A percentile compares a stretch with the other conserved stretches of the same genome.
Conservation (phyloP, 2,329 filamentous ascomycete species). For the Coniochaeta sp. region DNA sequence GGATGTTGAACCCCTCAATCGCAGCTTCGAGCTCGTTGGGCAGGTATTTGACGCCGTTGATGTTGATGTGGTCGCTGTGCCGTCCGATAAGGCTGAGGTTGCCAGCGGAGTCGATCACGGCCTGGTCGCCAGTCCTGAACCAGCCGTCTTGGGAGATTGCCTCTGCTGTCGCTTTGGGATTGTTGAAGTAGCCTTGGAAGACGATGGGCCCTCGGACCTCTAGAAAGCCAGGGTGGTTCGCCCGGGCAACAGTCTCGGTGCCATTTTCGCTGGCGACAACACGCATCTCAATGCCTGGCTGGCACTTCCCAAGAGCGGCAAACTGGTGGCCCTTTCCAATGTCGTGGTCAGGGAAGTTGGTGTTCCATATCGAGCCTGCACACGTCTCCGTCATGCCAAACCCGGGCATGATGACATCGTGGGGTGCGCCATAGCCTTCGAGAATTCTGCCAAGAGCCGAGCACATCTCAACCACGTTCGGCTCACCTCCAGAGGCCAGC, state of each 20-base stretch:
- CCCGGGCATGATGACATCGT: no score
- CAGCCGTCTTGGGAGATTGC: conserved; percentile 44
- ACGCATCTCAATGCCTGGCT: conserved; percentile 31
- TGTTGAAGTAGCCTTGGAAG: conserved; percentile 58
- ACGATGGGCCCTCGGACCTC: conserved; percentile 53
- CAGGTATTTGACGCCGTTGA: conserved; percentile 38
- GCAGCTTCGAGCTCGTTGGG: conserved; percentile 29
- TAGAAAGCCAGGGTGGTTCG: conserved; percentile 46
- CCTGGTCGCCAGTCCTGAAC: conserved; percentile 34
- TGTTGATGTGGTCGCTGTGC: conserved; percentile 34
- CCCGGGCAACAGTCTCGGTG: conserved; percentile 10
- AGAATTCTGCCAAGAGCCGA: no score
- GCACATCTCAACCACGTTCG: no score
- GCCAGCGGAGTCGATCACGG: conserved; percentile 23
- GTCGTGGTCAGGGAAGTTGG: no score
- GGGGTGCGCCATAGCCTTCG: no score
- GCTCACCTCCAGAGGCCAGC: no score
- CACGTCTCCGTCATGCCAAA: no score
- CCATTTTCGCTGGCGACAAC: conserved; percentile 16
- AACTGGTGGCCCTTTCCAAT: conserved; percentile 20
- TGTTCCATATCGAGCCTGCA: no score
- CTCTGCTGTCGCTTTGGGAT: conserved; percentile 47
- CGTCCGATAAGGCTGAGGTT: conserved; percentile 29
- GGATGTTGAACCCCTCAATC: conserved; percentile 20
- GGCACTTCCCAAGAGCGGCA: conserved; percentile 29